Evolutionary conservation across 176 grass and related monocot genomes (phyloP), one percentile per base, ranked within the genome.

Genomic region (Alopecurus myosuroides): DNA sequence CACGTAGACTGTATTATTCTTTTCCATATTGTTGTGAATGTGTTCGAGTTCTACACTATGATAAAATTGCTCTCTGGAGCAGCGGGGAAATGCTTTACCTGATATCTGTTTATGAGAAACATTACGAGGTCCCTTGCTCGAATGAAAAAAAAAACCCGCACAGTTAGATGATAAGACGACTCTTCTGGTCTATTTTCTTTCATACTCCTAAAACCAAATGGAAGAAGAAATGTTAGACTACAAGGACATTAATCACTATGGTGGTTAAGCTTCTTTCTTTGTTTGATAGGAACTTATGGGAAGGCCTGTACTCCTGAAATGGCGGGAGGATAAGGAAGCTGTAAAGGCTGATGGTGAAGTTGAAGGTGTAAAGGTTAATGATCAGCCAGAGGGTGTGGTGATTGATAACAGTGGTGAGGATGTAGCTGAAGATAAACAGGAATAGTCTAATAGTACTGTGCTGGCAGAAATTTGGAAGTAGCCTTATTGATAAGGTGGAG

Each of bases 231-330:
- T 63, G 25, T 67, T 81, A 9, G 46, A 40, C 35, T 41, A 55
- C 23, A 80, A 46, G 65, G 31, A 6, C 20, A 61, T 70, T 73
- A 74, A 44, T 30, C 10, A 74, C 77, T 73, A 33, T 70, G 36
- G 37, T 84, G 72, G 65, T 22, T 20, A 62, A 49, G 37, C 34
- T 85, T 78, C 5, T n/a, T 81, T 78, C 41, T 79, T 22, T 35
- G 76, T 87, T 74, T 82, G 85, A 46, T 77, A 98, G 95, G 95
- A 98, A 77, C 87, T 98, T 79, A 77, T 98, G 95, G 95, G 81
- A 53, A 92, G 95, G 69, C 82, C 92, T 64, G 61, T 93, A 84
- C 89, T 33, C 26, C 61, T 98, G 84, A 91, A 65, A 87, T 89
- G 94, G 70, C 75, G 87, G 57, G 88, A 88, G 82, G 85, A 87